These are phyloP conservation scores for Chalaropsis ovoidea DNA, from an alignment of 2,329 filamentous ascomycete genomes.

Conservation along the genomic window DNA sequence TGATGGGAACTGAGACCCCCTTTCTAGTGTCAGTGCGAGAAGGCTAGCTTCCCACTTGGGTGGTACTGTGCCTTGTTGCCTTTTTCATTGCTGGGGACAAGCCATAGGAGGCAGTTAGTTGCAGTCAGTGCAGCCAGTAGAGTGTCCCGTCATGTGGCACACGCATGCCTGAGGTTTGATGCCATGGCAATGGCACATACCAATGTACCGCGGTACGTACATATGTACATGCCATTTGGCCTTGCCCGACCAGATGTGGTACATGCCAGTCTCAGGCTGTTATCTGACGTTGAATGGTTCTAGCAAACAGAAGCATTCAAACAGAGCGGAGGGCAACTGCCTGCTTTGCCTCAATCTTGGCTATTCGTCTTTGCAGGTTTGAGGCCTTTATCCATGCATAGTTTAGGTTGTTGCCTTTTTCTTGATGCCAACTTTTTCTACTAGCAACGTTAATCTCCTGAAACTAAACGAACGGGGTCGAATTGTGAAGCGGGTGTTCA, in stretches of 20 bases:
- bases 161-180: slow-evolving; percentile 1
- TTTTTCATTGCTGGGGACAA: not conserved
- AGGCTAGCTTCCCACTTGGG: not conserved
- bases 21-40: slow-evolving; percentile 1
- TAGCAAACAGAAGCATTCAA: slow-evolving; percentile 1
- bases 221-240: not conserved
- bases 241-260: not conserved
- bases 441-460: slow-evolving; percentile 8
- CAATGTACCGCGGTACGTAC: not conserved
- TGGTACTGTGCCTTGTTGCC: not conserved
- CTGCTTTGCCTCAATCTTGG: not conserved
- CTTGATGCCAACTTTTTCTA: not conserved
- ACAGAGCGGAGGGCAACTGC: no score
- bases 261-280: not conserved
- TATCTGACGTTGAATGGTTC: slow-evolving; percentile 1
- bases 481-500: not conserved
- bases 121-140: not conserved
- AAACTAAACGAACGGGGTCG: slow-evolving; percentile 13
- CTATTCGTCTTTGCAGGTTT: not conserved
- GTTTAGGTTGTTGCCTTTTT: not conserved
- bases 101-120: not conserved
- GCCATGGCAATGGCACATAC: slow-evolving; percentile 4
- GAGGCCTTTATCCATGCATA: not conserved
- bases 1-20: slow-evolving; percentile 9
- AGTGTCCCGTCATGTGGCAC: not conserved